Evolutionary conservation across 805 yeast species (phyloP).

Genomic region (Starmera quercuum): DNA sequence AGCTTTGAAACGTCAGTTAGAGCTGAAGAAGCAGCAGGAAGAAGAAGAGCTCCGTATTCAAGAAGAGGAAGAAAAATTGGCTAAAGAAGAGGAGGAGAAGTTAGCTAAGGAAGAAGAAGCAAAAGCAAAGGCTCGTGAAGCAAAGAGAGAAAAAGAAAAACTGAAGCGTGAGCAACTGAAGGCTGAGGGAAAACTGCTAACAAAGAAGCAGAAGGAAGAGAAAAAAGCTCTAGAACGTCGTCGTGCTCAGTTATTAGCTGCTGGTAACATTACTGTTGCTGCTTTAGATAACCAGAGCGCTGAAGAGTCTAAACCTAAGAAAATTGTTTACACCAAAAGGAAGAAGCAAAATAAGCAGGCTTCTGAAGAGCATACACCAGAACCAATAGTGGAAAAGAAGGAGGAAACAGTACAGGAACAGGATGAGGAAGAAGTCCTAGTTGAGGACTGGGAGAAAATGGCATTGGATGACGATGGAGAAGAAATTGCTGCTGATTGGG

Average conservation of each 20-base stretch:
- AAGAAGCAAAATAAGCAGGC: constrained; percentile 40
- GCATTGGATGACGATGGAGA: constrained; percentile 55
- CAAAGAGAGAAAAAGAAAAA: constrained; percentile 83
- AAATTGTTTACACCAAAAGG: constrained; percentile 64
- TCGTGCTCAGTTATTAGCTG: constrained; percentile 72
- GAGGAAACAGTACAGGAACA: constrained; percentile 15
- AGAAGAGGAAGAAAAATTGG: constrained; percentile 62
- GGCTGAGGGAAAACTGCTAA: constrained; percentile 90
- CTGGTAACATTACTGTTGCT: constrained; percentile 67
- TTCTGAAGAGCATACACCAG: constrained; percentile 14
- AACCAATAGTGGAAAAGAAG: constrained; percentile 19
- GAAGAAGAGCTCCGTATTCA: constrained; percentile 69
- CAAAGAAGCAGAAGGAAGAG: constrained; percentile 94
- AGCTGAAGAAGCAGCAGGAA: constrained; percentile 79
- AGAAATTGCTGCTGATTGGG: constrained; percentile 45
- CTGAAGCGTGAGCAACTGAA: constrained; percentile 83
- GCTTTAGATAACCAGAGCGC: constrained; percentile 44
- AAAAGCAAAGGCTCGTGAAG: constrained; percentile 48
- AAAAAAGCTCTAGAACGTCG: constrained; percentile 81
- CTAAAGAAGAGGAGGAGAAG: constrained; percentile 42
- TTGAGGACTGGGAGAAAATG: constrained; percentile 84
- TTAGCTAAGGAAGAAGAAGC: constrained; percentile 34
- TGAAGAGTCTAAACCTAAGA: constrained; percentile 31
- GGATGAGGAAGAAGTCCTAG: constrained; percentile 38
- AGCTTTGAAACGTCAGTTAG: constrained; percentile 83